phyloP scores from a whole-genome alignment of 2,329 filamentous ascomycete species.

The Sporothrix curviconia region DNA sequence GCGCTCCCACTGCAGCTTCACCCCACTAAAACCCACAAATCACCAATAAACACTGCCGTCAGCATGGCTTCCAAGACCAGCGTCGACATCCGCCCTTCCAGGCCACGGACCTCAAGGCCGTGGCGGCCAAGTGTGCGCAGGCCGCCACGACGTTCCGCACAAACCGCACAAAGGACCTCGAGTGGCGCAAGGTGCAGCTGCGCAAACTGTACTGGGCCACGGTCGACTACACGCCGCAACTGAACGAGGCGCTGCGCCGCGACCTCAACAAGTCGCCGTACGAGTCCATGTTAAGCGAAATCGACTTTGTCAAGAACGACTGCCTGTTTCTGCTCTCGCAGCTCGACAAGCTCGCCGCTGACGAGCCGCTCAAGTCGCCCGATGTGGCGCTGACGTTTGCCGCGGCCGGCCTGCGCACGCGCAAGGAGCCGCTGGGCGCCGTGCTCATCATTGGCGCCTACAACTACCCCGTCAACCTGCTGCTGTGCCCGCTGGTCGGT shows the following conservation, averaged over 20 bases:
- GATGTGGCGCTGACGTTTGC: constrained; percentile 64
- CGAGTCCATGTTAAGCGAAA: constrained; percentile 69
- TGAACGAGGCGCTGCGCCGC: constrained; percentile 66
- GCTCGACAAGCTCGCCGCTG: constrained; percentile 73
- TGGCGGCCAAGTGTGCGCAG: constrained; percentile 53
- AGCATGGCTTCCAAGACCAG: constrained; percentile 29
- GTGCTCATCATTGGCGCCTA: constrained; percentile 85
- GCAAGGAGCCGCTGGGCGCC: constrained; percentile 80
- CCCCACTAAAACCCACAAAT: no score
- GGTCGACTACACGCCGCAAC: constrained; percentile 65
- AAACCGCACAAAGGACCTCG: constrained; percentile 73
- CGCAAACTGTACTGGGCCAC: constrained; percentile 93
- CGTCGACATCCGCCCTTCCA: constrained; percentile 43
- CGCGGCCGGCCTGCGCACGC: constrained; percentile 65
- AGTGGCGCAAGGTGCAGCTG: constrained; percentile 78
- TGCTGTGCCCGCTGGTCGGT: constrained; percentile 71
- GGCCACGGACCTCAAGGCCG: constrained; percentile 59
- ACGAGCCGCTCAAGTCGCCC: constrained; percentile 57
- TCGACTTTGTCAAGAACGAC: constrained; percentile 73
- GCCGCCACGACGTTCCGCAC: constrained; percentile 65
- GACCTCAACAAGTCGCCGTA: constrained; percentile 74
- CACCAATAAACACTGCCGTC: not conserved
- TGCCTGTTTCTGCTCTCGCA: constrained; percentile 72
- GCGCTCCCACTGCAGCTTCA: no score
- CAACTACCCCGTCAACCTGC: constrained; percentile 87